These are phyloP conservation scores for Hymenoscyphus albidus DNA, from an alignment of 2,329 filamentous ascomycete species.

Conservation along the genomic window DNA sequence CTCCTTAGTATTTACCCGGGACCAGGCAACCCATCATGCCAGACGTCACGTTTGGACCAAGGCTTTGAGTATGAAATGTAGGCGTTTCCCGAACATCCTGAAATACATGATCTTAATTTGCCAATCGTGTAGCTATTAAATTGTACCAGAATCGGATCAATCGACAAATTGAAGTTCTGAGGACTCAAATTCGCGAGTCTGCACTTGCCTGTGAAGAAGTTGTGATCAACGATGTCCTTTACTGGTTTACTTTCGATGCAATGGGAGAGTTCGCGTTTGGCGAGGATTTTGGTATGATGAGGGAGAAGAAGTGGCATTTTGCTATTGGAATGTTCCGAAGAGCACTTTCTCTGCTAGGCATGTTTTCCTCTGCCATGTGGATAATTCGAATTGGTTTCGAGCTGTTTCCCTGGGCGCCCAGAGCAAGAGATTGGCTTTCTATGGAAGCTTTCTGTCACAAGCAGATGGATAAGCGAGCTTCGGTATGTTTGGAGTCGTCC, in stretches of 20 bases:
- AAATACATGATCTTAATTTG: not conserved
- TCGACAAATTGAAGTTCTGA: not conserved
- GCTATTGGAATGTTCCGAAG: constrained; percentile 2
- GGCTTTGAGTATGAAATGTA: constrained; percentile 5
- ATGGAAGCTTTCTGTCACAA: constrained; percentile 2
- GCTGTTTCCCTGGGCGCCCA: not conserved
- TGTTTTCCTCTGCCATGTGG: constrained; percentile 4
- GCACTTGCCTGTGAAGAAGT: not conserved
- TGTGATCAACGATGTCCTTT: constrained; percentile 1
- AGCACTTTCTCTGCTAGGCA: constrained; percentile 3
- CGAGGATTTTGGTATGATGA: constrained; percentile 15
- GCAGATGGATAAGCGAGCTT: constrained; percentile 5
- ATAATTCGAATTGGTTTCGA: not conserved
- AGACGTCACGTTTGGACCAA: constrained; percentile 11
- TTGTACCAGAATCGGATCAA: not conserved
- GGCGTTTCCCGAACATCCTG: not conserved
- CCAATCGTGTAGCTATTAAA: not conserved
- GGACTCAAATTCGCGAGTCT: not conserved
- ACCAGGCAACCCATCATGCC: constrained; percentile 5
- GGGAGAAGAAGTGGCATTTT: constrained; percentile 3
- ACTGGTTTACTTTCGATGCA: constrained; percentile 45
- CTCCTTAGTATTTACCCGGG: constrained; percentile 3
- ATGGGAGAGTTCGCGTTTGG: constrained; percentile 45
- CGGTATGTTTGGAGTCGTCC: not conserved
- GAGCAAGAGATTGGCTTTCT: not conserved